Conservation (phyloP, 805 yeast species). For the Blastobotrys attinorum region DNA sequence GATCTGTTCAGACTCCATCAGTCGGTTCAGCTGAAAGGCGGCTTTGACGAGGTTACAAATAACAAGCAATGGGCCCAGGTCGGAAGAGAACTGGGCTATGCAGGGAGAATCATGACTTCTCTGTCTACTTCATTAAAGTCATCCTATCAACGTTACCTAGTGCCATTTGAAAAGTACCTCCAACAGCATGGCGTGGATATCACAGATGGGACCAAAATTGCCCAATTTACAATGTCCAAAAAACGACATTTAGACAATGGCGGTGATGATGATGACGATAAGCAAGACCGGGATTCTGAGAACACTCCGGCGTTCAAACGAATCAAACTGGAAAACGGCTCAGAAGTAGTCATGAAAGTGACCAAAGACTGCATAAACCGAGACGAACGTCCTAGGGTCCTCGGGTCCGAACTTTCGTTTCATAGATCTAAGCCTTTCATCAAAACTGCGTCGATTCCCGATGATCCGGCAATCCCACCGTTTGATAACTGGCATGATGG, state of each 20-base stretch:
- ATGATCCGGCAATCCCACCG: constrained; percentile 12
- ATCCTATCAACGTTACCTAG: constrained; percentile 44
- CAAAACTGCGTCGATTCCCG: constrained; percentile 7
- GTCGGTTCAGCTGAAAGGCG: constrained; percentile 59
- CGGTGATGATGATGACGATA: constrained; percentile 4
- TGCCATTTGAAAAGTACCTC: constrained; percentile 18
- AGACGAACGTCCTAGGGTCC: neutral
- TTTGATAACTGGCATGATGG: constrained; percentile 37
- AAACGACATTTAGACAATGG: neutral
- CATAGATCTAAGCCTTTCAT: constrained; percentile 6
- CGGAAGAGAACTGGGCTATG: constrained; percentile 72
- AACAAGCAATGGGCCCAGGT: constrained; percentile 76
- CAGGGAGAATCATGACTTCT: constrained; percentile 64
- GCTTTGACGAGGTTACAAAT: constrained; percentile 52
- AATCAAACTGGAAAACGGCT: constrained; percentile 6
- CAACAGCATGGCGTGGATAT: constrained; percentile 9
- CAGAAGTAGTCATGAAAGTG: constrained; percentile 3
- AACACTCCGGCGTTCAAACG: constrained; percentile 11
- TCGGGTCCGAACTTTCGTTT: neutral
- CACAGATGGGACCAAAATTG: constrained; percentile 8
- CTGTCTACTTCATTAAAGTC: constrained; percentile 58
- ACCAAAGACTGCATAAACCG: neutral
- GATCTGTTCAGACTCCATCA: constrained; percentile 54
- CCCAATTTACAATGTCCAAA: neutral
- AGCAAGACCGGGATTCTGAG: too few relatives aligned